Base-by-base conservation (phyloP, 2,329 filamentous ascomycete genomes). In the Chaetomium globosum region DNA sequence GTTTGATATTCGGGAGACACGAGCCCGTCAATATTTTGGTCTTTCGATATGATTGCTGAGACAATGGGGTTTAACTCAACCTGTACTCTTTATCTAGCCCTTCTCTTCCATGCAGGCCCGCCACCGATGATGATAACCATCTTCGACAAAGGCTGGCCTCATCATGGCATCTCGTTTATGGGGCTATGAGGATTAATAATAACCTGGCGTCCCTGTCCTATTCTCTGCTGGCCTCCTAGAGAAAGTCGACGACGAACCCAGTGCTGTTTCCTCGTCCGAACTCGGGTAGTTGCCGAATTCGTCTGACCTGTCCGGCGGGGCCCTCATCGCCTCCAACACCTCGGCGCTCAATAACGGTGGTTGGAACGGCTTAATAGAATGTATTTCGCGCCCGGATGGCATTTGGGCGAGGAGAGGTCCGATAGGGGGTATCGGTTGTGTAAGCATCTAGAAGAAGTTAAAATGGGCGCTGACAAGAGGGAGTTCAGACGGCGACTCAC, bases 321-420 rank as follows among this genome's bases (percentile, higher is more conserved):
- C 80, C 30, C 84, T 80, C 85, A 88, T 87, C 1, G 79, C 78
- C 59, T 88, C 85, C 12, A 98, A 78, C 0, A 85, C 80, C 31
- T 88, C 84, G 12, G 83, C 80, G 52, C 90, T 89, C 12, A 97
- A 78, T 1, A 78, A 75, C 0, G 90, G 89, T 0, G 87, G 84
- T 7, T 83, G 80, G 71, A 88, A 97, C 0, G 86, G 81, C 72
- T 88, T 89, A 43, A 92, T 80, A 0, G 81, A 84, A 69, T 96
- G 90, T 61, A 97, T 92, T 72, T 97, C 93, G 68, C 94, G 86
- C 1, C 94, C 94, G 1, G 91, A 94, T 0, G 95, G 94, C 80
- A 98, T 90, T 67, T 87, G 88, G 7, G 90, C 85, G 4, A 96
- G 78, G 10, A 97, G 79, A 0, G 90, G 85, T 16, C 88, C 88